A percentile compares a stretch with the other conserved stretches of the same genome.
Conservation (phyloP, 225 moss, liverwort and hornwort species). For the Rhytidiadelphus loreus region DNA sequence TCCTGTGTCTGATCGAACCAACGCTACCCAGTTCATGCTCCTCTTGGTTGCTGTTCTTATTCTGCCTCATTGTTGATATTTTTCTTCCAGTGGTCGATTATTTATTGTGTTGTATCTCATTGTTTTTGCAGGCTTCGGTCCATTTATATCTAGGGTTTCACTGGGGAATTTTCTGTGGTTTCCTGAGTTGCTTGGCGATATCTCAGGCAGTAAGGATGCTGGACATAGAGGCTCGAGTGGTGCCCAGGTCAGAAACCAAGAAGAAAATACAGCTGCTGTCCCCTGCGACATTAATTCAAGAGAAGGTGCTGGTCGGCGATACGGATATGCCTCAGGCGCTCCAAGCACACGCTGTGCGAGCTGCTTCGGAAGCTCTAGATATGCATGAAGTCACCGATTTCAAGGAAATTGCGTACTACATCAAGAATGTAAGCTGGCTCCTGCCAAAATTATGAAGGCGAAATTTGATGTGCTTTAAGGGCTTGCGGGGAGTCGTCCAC, state of each 20-base stretch:
- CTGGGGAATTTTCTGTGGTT: neutral
- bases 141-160: neutral
- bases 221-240: neutral
- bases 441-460: neutral
- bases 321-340: conserved; percentile 63
- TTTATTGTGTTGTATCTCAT: neutral
- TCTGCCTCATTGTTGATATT: neutral
- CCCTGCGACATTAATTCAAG: neutral
- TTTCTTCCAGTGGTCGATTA: neutral
- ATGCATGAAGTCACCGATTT: conserved; percentile 48
- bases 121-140: neutral
- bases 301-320: conserved; percentile 38
- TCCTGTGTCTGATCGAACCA: neutral
- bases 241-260: neutral
- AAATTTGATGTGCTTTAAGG: no score
- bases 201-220: neutral
- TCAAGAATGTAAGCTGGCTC: conserved; percentile 42
- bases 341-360: conserved; percentile 66
- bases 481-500: neutral
- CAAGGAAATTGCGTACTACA: conserved; percentile 67
- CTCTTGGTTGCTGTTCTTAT: neutral
- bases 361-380: conserved; percentile 62
- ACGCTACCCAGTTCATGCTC: neutral
- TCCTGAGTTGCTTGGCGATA: neutral
- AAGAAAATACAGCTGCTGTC: neutral